Base-by-base conservation (phyloP, 2,329 filamentous ascomycete species). In the Xylariomycetidae sp. region DNA sequence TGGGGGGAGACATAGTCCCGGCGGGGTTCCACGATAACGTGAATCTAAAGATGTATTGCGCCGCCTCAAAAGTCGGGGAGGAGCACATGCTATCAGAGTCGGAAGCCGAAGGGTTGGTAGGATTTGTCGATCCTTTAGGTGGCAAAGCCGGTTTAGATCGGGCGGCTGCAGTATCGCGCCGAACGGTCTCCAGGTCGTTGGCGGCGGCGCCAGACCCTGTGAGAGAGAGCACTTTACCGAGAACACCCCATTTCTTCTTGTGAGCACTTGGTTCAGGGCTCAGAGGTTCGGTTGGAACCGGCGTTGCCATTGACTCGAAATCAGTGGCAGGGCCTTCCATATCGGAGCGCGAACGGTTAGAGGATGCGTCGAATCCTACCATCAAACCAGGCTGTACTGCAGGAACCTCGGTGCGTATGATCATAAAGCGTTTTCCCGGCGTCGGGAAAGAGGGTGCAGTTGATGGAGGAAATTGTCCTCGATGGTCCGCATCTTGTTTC, bases 391-490 rank as follows among this genome's bases (percentile, higher is more conserved):
- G 60, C 40, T 74, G 72, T 1, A 64, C 57, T 4, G 57, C 48
- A 27, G 63, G 65, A 15, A 72, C 51, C 40, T 95, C 88, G 43
- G 85, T 89, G 37, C 88, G 81, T 45, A 95, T 84, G 49, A 96
- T 95, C 59, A 94, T 77, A 40, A 96, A 85, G 41, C 85, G 76
- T 51, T 90, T 86, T 29, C 85, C 84, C 2, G 89, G 87, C 3
- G 88, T 87, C 5, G 89, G 89, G 37, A 82, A 82, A 50, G 83
- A 88, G n/a, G 89, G 86, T 5, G 79, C 80, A 3, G 86, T 87
- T 1, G 85, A 88, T 5, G 87, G 82, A 1, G 70, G 72, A 3
- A 77, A 54, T 11, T 64, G 68, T 23, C 73, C 64, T 13, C 60
- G 49, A 16, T 57, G 63, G 40, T 84, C 80, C 11, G 85, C 81